These are phyloP conservation scores for Syncephalastrum sp. DNA, from an alignment of 371 early-diverging fungal species.

Conservation along the genomic window DNA sequence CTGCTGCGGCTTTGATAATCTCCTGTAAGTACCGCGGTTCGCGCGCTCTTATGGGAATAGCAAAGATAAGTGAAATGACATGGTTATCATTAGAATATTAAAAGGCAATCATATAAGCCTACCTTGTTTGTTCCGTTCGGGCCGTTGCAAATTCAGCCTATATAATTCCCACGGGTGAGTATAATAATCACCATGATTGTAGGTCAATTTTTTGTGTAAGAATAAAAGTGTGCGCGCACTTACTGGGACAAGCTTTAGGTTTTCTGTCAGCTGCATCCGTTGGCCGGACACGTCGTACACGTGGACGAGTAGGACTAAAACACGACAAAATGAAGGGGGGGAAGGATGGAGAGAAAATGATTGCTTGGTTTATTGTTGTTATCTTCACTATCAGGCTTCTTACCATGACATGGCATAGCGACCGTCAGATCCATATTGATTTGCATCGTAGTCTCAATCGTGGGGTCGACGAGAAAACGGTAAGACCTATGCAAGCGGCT, in stretches of 20 bases:
- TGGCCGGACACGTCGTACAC: slow-evolving; percentile 51
- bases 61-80: background rate
- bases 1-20: slow-evolving; percentile 43
- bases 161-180: slow-evolving; percentile 3
- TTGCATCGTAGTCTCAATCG: slow-evolving; percentile 64
- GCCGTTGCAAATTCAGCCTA: slow-evolving; percentile 49
- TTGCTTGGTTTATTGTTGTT: background rate
- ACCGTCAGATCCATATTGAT: slow-evolving; percentile 87
- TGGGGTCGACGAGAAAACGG: slow-evolving; percentile 76
- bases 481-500: slow-evolving; percentile 64
- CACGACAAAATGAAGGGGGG: background rate
- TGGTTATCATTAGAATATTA: background rate
- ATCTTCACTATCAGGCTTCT: slow-evolving; percentile 11
- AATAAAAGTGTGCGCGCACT: slow-evolving; percentile 3
- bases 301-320: slow-evolving; percentile 34
- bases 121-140: slow-evolving; percentile 17
- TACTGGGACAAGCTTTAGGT: slow-evolving; percentile 48
- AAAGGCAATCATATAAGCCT: background rate
- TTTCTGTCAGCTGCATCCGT: slow-evolving; percentile 37
- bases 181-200: background rate
- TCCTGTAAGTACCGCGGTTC: slow-evolving; percentile 41
- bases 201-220: slow-evolving; percentile 1
- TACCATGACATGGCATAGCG: slow-evolving; percentile 87
- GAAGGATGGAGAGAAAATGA: background rate
- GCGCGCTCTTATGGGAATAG: slow-evolving; percentile 14